Conservation (phyloP, 139 green algal species). For the Coccomyxa sp. region DNA sequence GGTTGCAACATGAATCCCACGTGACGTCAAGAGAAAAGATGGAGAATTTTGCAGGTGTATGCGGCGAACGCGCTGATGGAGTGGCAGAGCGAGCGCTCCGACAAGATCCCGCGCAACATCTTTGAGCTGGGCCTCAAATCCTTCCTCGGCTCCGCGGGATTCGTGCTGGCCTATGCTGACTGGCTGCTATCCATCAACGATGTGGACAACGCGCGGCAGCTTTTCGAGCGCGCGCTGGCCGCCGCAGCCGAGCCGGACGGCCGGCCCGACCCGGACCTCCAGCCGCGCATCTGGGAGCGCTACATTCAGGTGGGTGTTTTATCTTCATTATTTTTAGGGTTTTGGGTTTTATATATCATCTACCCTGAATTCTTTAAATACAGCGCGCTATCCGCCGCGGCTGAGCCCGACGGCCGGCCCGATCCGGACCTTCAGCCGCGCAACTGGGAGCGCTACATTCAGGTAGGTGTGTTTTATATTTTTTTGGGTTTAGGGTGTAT, state of each 20-base stretch:
- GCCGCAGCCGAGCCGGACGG: conserved; percentile 25
- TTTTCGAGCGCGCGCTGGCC: conserved; percentile 74
- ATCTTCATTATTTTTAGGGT: background rate
- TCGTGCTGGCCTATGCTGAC: conserved; percentile 64
- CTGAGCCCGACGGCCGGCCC: background rate
- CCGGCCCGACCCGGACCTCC: background rate
- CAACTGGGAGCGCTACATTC: conserved; percentile 53
- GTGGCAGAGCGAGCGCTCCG: conserved; percentile 61
- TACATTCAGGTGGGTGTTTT: conserved; percentile 27
- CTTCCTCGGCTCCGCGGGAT: conserved; percentile 55
- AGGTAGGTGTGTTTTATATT: conserved; percentile 1
- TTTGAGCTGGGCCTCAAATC: conserved; percentile 88
- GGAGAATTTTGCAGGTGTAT: conserved; percentile 62
- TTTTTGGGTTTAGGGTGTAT: background rate
- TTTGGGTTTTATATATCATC: background rate
- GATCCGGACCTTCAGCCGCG: background rate
- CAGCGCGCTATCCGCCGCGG: too few relatives aligned
- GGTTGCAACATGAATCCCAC: too few relatives aligned
- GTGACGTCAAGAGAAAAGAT: too few relatives aligned
- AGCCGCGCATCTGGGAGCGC: conserved; percentile 44
- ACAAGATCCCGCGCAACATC: conserved; percentile 79
- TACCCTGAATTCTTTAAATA: background rate
- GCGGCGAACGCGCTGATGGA: conserved; percentile 77
- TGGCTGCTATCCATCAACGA: conserved; percentile 70
- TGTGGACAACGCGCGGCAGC: conserved; percentile 64